Percentiles rank a stretch among this genome's conserved stretches.
phyloP scores from a whole-genome alignment of 768 basidiomycete genomes.

The Tylopilus sp. region DNA sequence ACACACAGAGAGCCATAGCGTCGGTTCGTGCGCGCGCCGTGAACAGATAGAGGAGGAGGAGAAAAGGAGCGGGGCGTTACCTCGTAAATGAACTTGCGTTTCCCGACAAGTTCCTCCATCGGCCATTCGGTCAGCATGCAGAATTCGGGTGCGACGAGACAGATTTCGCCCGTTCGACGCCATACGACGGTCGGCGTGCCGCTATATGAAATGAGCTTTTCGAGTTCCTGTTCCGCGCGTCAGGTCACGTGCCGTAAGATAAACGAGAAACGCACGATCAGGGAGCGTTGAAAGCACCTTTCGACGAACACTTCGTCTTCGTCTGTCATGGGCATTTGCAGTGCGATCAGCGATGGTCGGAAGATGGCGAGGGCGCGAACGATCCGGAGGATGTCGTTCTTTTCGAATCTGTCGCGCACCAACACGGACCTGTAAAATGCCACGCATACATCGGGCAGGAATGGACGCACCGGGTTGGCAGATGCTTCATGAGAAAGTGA shows the following conservation, averaged over 20 bases:
- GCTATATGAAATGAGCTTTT: conserved; percentile 95
- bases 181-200: conserved; percentile 98
- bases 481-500: conserved; percentile 93
- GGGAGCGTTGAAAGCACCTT: conserved; percentile 89
- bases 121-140: conserved; percentile 92
- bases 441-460: conserved; percentile 36
- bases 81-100: conserved; percentile 46
- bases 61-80: conserved; percentile 24
- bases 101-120: conserved; percentile 70
- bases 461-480: conserved; percentile 71
- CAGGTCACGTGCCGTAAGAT: background rate
- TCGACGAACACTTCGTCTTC: conserved; percentile 98
- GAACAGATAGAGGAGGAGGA: conserved; percentile 17
- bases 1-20: conserved; percentile 1
- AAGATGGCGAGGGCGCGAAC: conserved; percentile 94
- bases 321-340: conserved; percentile 95
- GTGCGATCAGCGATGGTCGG: conserved; percentile 92
- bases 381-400: conserved; percentile 91
- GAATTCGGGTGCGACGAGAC: conserved; percentile 95
- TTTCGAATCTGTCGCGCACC: conserved; percentile 79
- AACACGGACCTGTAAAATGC: conserved; percentile 38
- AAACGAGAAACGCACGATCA: conserved; percentile 56
- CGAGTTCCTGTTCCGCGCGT: conserved; percentile 68
- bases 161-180: conserved; percentile 97
- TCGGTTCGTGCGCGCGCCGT: conserved; percentile 10